phyloP scores from a whole-genome alignment of 2,329 filamentous ascomycete genomes.

The Neonectria magnoliae region DNA sequence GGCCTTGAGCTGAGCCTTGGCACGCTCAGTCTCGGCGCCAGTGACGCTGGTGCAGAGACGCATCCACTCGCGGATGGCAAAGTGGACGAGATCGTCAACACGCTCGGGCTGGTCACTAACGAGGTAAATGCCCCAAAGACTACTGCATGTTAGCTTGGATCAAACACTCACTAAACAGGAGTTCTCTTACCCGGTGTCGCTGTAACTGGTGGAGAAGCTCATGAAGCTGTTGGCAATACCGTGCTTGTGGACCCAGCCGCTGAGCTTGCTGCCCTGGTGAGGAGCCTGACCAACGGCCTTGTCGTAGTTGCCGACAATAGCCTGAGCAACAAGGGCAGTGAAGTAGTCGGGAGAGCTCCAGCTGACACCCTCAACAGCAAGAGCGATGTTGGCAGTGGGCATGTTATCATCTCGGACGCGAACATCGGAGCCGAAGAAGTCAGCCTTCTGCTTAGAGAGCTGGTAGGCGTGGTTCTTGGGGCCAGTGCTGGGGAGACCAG shows the following conservation, averaged over 20 bases:
- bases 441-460: constrained; percentile 86
- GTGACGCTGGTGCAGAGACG: constrained; percentile 89
- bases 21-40: constrained; percentile 93
- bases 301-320: constrained; percentile 99
- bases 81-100: constrained; percentile 97
- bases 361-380: constrained; percentile 98
- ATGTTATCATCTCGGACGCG: constrained; percentile 96
- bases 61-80: constrained; percentile 98
- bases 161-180: background rate
- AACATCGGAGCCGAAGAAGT: constrained; percentile 97
- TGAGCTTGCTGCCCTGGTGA: constrained; percentile 98
- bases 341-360: constrained; percentile 99
- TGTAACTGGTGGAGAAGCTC: constrained; percentile 99
- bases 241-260: constrained; percentile 91
- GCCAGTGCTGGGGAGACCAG: constrained; percentile 77
- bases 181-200: constrained; percentile 87
- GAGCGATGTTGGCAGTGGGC: constrained; percentile 95
- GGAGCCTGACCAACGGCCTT: constrained; percentile 97
- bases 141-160: constrained; percentile 52
- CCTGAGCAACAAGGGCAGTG: constrained; percentile 95
- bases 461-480: constrained; percentile 79
- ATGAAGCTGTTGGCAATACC: constrained; percentile 99
- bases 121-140: constrained; percentile 99
- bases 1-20: constrained; percentile 99
- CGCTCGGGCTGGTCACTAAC: constrained; percentile 88